phyloP scores from a whole-genome alignment of 2,329 filamentous ascomycete genomes.

The Pyricularia grisea region DNA sequence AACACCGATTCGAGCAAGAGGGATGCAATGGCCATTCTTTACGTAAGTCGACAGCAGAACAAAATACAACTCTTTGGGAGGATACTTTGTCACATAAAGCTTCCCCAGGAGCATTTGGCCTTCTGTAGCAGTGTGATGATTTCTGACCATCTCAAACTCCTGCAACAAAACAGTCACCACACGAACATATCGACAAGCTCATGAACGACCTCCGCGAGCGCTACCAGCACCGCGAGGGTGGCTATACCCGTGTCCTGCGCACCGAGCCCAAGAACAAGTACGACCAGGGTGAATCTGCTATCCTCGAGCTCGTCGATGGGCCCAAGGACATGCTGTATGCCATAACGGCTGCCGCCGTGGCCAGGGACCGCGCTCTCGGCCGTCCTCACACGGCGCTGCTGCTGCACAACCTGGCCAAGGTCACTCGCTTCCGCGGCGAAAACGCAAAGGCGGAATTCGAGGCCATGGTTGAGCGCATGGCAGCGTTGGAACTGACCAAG shows the following conservation, averaged over 20 bases:
- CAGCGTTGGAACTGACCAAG: conserved; percentile 20
- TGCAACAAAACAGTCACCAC: conserved; percentile 44
- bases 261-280: conserved; percentile 76
- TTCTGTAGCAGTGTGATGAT: not conserved
- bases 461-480: conserved; percentile 42
- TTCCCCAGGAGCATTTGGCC: not conserved
- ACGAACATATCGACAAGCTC: conserved; percentile 70
- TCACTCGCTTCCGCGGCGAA: conserved; percentile 59
- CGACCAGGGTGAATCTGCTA: conserved; percentile 82
- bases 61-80: not conserved
- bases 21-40: conserved; percentile 74
- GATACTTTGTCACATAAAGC: not conserved
- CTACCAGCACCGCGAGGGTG: conserved; percentile 71
- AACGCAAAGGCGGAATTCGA: conserved; percentile 61
- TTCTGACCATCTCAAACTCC: not conserved
- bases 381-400: conserved; percentile 62
- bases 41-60: conserved; percentile 49
- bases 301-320: conserved; percentile 91
- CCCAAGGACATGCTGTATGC: conserved; percentile 91
- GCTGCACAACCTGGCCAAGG: conserved; percentile 69
- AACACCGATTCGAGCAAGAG: conserved; percentile 75
- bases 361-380: conserved; percentile 47
- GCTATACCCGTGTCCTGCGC: conserved; percentile 89
- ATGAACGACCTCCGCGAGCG: conserved; percentile 74
- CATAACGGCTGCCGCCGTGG: conserved; percentile 80